Conservation (phyloP, 352 stramenopile genomes). For the Peronospora farinosa region DNA sequence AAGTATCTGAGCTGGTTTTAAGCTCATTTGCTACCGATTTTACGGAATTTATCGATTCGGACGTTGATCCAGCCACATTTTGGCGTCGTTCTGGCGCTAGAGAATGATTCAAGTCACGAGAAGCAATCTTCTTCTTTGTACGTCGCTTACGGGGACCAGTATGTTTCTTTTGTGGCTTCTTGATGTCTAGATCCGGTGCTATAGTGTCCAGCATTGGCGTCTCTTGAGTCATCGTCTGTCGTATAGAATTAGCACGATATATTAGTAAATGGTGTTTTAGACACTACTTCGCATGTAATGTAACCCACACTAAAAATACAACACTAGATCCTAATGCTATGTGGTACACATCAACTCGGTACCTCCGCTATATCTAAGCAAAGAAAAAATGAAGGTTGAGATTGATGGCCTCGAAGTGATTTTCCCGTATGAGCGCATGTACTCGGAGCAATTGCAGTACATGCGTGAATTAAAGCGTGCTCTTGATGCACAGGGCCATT, state of each 20-base stretch:
- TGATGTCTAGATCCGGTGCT: conserved; percentile 4
- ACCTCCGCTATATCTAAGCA: too few relatives aligned
- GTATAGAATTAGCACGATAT: too few relatives aligned
- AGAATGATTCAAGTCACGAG: neutral
- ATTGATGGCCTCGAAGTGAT: conserved; percentile 96
- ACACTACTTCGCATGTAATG: neutral
- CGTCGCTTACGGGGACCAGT: conserved; percentile 54
- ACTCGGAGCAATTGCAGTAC: conserved; percentile 99
- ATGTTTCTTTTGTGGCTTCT: conserved; percentile 35
- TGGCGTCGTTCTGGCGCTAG: conserved; percentile 1
- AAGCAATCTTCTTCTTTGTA: conserved; percentile 48
- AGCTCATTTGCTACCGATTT: neutral
- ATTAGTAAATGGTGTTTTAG: neutral
- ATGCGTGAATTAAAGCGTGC: conserved; percentile 98
- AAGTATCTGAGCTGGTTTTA: neutral
- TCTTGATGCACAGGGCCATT: conserved; percentile 95
- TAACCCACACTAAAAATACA: too few relatives aligned
- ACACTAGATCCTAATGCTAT: too few relatives aligned
- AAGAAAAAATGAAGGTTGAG: conserved; percentile 81
- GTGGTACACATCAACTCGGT: too few relatives aligned
- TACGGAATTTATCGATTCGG: neutral
- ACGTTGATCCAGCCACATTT: conserved; percentile 2
- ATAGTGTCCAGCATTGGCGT: conserved; percentile 12
- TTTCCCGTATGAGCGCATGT: conserved; percentile 97
- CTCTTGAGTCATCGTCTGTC: conserved; percentile 18